These are phyloP conservation scores for Entamoeba dispar DNA, from an alignment of 208 protist species.

Conservation along the genomic window DNA sequence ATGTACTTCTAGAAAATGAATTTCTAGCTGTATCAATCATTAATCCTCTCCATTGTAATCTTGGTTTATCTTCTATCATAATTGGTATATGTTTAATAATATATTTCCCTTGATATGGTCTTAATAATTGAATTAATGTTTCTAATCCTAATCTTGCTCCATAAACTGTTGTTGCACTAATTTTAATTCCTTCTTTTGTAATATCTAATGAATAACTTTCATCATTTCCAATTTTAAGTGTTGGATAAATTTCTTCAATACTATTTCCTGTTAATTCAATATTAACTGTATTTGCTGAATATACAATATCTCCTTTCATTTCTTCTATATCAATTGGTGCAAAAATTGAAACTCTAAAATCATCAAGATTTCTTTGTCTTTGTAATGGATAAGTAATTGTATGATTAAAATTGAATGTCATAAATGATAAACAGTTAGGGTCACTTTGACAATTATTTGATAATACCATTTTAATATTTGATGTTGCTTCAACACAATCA, in stretches of 20 bases:
- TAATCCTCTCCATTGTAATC: conserved; percentile 40
- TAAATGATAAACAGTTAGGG: neutral
- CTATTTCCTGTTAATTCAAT: neutral
- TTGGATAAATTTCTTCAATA: neutral
- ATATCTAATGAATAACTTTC: neutral
- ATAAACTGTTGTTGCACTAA: neutral
- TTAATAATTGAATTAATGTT: conserved; percentile 9
- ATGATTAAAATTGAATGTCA: neutral
- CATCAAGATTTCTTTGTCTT: neutral
- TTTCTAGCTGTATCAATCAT: conserved; percentile 45
- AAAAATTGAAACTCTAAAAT: neutral
- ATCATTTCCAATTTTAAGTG: neutral
- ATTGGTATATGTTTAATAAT: neutral
- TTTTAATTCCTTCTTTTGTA: neutral
- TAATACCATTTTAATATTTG: neutral
- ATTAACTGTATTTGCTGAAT: neutral
- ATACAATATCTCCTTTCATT: neutral
- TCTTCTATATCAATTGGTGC: neutral
- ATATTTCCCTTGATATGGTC: neutral
- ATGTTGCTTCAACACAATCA: neutral
- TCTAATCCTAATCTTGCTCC: neutral
- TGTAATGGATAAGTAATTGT: neutral
- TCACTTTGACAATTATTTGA: neutral
- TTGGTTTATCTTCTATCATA: conserved; percentile 34
- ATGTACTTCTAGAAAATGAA: conserved; percentile 20